A percentile compares a stretch with the other conserved stretches of the same genome.
These are phyloP conservation scores for Aspergillus coremiiformis DNA, from an alignment of 495 filamentous ascomycete genomes.

Conservation along the genomic window DNA sequence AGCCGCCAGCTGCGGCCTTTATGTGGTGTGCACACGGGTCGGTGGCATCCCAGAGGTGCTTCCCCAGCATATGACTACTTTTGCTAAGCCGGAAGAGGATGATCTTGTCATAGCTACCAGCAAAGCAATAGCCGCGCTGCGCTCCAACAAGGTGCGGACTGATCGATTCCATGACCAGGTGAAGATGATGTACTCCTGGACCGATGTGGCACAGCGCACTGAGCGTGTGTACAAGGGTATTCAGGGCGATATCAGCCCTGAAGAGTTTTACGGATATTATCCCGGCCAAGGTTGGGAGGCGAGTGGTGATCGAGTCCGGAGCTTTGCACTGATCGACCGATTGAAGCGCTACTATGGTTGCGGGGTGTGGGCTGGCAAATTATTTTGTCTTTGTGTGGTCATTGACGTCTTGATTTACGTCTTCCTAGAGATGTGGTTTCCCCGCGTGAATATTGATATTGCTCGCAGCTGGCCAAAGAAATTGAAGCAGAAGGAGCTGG, in stretches of 20 bases:
- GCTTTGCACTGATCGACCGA: conserved; percentile 87
- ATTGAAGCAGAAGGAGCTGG: conserved; percentile 11
- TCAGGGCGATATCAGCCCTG: conserved; percentile 68
- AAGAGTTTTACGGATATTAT: conserved; percentile 79
- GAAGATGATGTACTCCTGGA: conserved; percentile 97
- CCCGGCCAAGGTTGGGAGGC: conserved; percentile 56
- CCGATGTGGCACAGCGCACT: conserved; percentile 83
- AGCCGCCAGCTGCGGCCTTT: conserved; percentile 88
- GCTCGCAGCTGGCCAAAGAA: conserved; percentile 90
- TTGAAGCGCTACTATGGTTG: conserved; percentile 97
- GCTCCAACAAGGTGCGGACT: conserved; percentile 79
- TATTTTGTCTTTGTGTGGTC: conserved; percentile 90
- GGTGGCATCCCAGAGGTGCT: conserved; percentile 95
- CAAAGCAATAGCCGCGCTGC: conserved; percentile 68
- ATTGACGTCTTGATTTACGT: conserved; percentile 88
- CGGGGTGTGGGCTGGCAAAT: conserved; percentile 97
- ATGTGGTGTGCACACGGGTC: conserved; percentile 93
- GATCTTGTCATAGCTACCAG: conserved; percentile 79
- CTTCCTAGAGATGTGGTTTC: conserved; percentile 79
- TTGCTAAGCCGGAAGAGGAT: conserved; percentile 87
- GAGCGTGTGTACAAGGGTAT: conserved; percentile 95
- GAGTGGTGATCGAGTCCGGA: conserved; percentile 67
- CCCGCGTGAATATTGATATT: conserved; percentile 76
- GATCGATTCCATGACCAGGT: conserved; percentile 95
- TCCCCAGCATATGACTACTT: conserved; percentile 88